Base-by-base conservation (phyloP, 495 filamentous ascomycete species). In the Xylaria venustula region DNA sequence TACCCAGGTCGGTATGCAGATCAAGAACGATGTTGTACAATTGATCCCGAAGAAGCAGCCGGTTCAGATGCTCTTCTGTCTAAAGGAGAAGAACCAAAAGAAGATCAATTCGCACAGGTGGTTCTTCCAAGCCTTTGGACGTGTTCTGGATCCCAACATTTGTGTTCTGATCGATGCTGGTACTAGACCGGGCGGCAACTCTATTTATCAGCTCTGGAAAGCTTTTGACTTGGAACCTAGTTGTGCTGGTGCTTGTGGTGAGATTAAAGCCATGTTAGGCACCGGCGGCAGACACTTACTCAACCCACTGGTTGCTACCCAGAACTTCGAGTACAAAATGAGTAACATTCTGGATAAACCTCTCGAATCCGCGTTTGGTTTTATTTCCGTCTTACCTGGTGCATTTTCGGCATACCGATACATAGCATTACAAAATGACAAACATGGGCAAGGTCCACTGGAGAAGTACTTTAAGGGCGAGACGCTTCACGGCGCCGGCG, bases 241-340 rank as follows among this genome's bases (percentile, higher is more conserved):
- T 85, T 98, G 94, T 70, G 95, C 87, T 52, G 95, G 95, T 54
- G 95, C 95, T 61, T 98, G 95, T 74, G 95, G 95, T 75, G 95
- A 99, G 75, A 99, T 99, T 77, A 98, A 98, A 77, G 94, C 95
- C 60, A 97, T 98, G 93, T 80, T 97, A 77, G 90, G 87, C 15
- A 78, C 82, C n/a, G 88, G 88, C 57, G 91, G 91, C 61, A 96
- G 89, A 77, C 91, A 95, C 67, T 80, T 98, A 52, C 64, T 97
- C 63, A 99, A 98, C 64, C 95, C 95, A 0, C 82, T 99, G 17
- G 90, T 99, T 11, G 95, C 95, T 2, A 91, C 92, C 4, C 95
- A 99, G 74, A 99, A 99, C 68, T 99, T 99, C 69, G 95, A 99
- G 79, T 99, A 99, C 80, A 99, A 99, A 81, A 95, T 99, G 85